These are phyloP conservation scores for Leucaena leucocephala DNA, from an alignment of 306 rosid genomes.

Conservation along the genomic window DNA sequence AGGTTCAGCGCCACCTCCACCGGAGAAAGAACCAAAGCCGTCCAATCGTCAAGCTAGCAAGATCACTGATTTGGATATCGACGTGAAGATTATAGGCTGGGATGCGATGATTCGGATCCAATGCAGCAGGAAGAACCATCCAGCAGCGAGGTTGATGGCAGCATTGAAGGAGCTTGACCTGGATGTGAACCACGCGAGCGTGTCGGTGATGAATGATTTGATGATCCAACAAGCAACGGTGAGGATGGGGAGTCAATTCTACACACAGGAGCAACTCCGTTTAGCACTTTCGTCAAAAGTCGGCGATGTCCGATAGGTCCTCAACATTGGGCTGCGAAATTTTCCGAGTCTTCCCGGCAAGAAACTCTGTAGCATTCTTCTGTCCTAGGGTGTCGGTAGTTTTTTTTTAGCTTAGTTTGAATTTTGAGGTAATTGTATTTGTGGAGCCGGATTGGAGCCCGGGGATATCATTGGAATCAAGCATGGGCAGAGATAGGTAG, in stretches of 20 bases:
- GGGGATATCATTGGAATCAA: constrained; percentile 18
- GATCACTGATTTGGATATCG: constrained; percentile 67
- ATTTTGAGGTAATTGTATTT: constrained; percentile 40
- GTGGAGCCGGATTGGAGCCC: constrained; percentile 45
- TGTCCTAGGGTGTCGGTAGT: neutral
- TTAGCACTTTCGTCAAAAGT: constrained; percentile 66
- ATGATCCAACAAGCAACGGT: constrained; percentile 97
- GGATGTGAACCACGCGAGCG: constrained; percentile 93
- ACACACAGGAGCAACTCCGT: constrained; percentile 90
- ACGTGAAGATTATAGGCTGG: constrained; percentile 93
- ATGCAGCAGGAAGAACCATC: constrained; percentile 87
- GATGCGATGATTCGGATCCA: constrained; percentile 92
- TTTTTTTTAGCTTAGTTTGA: constrained; percentile 38
- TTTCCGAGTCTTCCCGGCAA: constrained; percentile 59
- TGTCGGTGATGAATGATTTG: constrained; percentile 88
- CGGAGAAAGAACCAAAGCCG: constrained; percentile 40
- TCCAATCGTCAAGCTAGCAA: constrained; percentile 32
- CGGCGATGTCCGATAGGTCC: constrained; percentile 49
- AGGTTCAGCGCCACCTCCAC: constrained; percentile 33
- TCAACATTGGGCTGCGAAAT: constrained; percentile 46
- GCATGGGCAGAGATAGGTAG: constrained; percentile 23
- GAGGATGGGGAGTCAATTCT: constrained; percentile 82
- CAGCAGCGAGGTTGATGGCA: constrained; percentile 82
- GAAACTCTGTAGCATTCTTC: constrained; percentile 48
- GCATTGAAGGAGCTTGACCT: constrained; percentile 87